Base-by-base conservation (phyloP, 176 grass and related monocot genomes). In the Musa schizocarpa region DNA sequence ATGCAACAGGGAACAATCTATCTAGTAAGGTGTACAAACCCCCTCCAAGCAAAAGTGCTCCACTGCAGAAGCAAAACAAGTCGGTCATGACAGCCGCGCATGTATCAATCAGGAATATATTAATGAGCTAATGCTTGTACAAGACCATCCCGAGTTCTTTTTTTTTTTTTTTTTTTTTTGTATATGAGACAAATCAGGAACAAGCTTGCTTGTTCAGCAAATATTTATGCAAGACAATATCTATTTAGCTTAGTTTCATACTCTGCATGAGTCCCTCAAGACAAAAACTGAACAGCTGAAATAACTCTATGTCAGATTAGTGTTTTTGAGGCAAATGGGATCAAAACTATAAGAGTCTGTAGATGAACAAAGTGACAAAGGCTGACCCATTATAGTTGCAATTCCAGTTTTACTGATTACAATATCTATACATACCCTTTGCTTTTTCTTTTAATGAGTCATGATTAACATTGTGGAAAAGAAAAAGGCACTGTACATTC, bases 11-110 rank as follows among this genome's bases (percentile, higher is more conserved):
- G 72, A 93, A 93, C 65, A 90, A 21, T 80, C 81, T 83, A 63
- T 97, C 90, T 82, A 97, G 54, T 52, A 97, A 76, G 21, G 94
- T 93, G 73, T 93, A 93, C 69, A 97, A 54, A 55, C 94, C 94
- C 61, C 90, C 90, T 59, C 90, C 88, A 24, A 97, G 82, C 66
- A 97, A 77, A 82, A 97, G 92, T 13, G 90, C 70, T 26, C 90
- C 94, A 80, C 94, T 93, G 85, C 53, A 74, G 78, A 63, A 78
- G 9, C 59, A 67, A 76, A 53, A 71, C 8, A 72, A 55, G 43
- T 43, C 53, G 52, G 43, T 43, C 53, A n/a, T 13, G 53, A 52
- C 55, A 81, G 56, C 64, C 50, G 61, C 13, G 59, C 43, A 73
- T 4, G 17, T 58, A 13, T 11, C 13, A 1, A 58, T 3, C 2